phyloP scores from a whole-genome alignment of 2,329 filamentous ascomycete genomes.

The Fusarium xylarioides region DNA sequence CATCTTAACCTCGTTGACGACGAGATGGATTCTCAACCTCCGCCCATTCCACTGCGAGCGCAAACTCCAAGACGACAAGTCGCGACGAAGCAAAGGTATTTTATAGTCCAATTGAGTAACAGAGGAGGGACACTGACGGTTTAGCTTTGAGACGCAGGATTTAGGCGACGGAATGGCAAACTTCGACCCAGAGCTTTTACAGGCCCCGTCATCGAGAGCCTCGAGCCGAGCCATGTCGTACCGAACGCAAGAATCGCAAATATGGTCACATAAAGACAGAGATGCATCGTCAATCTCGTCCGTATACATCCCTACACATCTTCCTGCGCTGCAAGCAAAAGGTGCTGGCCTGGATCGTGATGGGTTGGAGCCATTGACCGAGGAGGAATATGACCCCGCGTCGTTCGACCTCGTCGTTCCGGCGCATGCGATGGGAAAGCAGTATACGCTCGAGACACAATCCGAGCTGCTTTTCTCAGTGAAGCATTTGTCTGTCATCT shows the following conservation, averaged over 20 bases:
- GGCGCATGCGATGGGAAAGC: constrained; percentile 31
- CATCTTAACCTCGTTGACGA: constrained; percentile 22
- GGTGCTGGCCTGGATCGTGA: constrained; percentile 29
- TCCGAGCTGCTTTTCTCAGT: constrained; percentile 72
- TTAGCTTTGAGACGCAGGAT: constrained; percentile 23
- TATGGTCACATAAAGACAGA: constrained; percentile 23
- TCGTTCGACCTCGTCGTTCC: constrained; percentile 38
- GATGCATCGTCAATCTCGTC: constrained; percentile 35
- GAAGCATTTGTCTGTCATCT: constrained; percentile 72
- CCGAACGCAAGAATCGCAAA: constrained; percentile 16
- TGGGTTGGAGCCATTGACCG: constrained; percentile 30
- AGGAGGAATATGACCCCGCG: constrained; percentile 38
- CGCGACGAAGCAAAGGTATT: constrained; percentile 10
- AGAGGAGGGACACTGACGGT: background rate
- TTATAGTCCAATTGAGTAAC: background rate
- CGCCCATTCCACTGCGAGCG: constrained; percentile 4
- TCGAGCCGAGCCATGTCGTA: constrained; percentile 28
- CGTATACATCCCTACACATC: constrained; percentile 16
- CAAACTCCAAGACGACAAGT: constrained; percentile 11
- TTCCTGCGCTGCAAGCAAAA: constrained; percentile 31
- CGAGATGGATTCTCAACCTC: constrained; percentile 10
- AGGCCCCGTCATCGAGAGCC: constrained; percentile 18
- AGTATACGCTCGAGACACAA: constrained; percentile 69
- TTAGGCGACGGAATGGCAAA: constrained; percentile 18
- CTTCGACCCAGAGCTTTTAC: constrained; percentile 5